These are phyloP conservation scores for Microstegium vimineum DNA, from an alignment of 176 grass and related monocot species.

Conservation along the genomic window DNA sequence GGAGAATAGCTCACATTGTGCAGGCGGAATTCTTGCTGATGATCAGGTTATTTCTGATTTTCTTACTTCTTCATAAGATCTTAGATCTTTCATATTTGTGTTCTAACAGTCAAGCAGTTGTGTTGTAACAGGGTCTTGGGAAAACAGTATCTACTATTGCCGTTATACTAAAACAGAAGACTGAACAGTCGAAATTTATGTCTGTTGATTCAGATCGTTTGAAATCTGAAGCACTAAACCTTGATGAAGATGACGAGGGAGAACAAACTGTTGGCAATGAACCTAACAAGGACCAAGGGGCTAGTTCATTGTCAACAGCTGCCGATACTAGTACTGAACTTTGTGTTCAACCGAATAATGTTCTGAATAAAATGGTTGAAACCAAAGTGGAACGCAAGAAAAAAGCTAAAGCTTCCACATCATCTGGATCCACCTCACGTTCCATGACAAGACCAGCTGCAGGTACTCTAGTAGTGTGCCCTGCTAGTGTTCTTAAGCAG, in stretches of 20 bases:
- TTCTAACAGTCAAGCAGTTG: conserved; percentile 34
- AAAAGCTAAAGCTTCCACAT: conserved; percentile 40
- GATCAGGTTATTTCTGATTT: conserved; percentile 78
- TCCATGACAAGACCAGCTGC: conserved; percentile 76
- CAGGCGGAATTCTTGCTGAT: conserved; percentile 98
- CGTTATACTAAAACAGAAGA: conserved; percentile 88
- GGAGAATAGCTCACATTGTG: conserved; percentile 90
- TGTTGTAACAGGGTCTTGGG: conserved; percentile 79
- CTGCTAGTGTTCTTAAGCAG: conserved; percentile 91
- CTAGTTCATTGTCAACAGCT: conserved; percentile 22
- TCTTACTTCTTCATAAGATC: neutral
- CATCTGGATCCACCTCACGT: conserved; percentile 27
- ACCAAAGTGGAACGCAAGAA: conserved; percentile 36
- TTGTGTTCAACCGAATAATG: conserved; percentile 16
- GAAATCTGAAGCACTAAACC: conserved; percentile 81
- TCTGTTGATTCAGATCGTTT: conserved; percentile 61
- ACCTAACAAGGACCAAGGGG: conserved; percentile 29
- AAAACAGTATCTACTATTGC: conserved; percentile 98
- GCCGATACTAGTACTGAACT: conserved; percentile 10
- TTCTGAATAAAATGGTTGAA: conserved; percentile 29
- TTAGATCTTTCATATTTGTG: conserved; percentile 9
- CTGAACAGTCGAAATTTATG: conserved; percentile 77
- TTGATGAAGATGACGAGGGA: conserved; percentile 78
- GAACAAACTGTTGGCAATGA: conserved; percentile 23
- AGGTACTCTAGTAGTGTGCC: conserved; percentile 93